Base-by-base conservation (phyloP, 306 rosid genomes). In the Crotalaria pallida region DNA sequence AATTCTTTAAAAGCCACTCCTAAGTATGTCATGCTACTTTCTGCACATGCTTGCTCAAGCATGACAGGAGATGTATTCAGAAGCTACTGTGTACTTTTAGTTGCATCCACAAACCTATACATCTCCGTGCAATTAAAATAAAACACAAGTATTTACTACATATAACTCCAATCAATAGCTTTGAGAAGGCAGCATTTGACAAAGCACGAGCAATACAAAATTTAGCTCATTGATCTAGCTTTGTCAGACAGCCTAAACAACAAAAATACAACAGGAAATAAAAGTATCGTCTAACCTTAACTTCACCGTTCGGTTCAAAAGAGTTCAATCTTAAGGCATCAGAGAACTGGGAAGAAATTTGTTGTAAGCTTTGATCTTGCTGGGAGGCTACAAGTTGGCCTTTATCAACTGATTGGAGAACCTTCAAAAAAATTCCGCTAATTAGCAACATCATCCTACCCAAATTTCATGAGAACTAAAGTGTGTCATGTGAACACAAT, bases 291-390 rank as follows among this genome's bases (percentile, higher is more conserved):
- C 72, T 12, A 63, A 84, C 96, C 92, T 84, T 79, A 3, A 73
- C 71, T 87, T 87, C 92, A 63, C 79, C 87, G 68, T 73, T 79
- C 36, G 80, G 82, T 52, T 82, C 84, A 77, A 76, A 74, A 52
- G 94, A 71, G 61, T 84, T 88, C 83, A 91, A 76, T 76, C 86
- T 83, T 49, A 91, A 75, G 38, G 82, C 83, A 69, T 87, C 89
- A 49, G 71, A 88, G 83, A 91, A 91, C 43, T 91, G 97, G 53
- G 97, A 79, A 63, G 97, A 84, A 70, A 91, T 65, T 77, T 91
- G 96, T 69, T 84, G 97, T 63, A 89, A 67, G 77, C 81, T 80
- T 73, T 73, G 82, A 66, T 89, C 96, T 59, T 83, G 69, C 59
- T 84, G 96, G 51, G 89, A 73, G 53, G 67, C 69, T 65, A 80